Evolutionary conservation across 805 yeast species (phyloP), one percentile per base, ranked within the genome.

Genomic region (Isabelozyma gotoi): DNA sequence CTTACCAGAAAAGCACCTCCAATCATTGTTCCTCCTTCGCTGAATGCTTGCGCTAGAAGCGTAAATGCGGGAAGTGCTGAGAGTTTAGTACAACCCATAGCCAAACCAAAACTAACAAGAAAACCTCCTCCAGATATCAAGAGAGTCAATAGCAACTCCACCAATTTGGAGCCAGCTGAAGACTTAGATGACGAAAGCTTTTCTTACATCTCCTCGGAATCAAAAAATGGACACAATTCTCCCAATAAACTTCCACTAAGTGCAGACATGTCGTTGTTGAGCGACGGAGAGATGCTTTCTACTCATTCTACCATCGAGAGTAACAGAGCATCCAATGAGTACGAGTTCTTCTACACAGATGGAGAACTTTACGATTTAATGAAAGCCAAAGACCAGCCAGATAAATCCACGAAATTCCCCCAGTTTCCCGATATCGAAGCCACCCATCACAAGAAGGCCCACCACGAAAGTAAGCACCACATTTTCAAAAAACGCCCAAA

Each of bases 381-480:
- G 29, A 24, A 7, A 24, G 12, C 29, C 8, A 24, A 24, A 24
- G 29, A 24, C 12, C 8, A 24, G 4, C 1, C 10, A n/a, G 29
- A 24, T 7, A 24, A 24, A 7, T n/a, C 12, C 14, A 7, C 19
- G 7, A 56, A 52, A 39, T 55, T 70, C 14, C 74, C 74, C 1
- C 64, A 60, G 44, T 69, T 63, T 41, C 74, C 75, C 2, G 63
- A 55, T 12, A 44, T 64, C 3, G 45, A 43, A 2, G 51, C 46
- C 12, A 56, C 43, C 17, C 36, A 38, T 19, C n/a, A n/a, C n/a
- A 42, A 51, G 38, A 24, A 16, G 31, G 11, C 3, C 7, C 36
- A 41, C 10, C 17, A 33, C 15, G 48, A 47, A 2, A 46, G 47
- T 43, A 49, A 48, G 34, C 45, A 46, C 4, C 16, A 14, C 16